Conservation (phyloP, 768 basidiomycete genomes). For the Lactifluus volemus region DNA sequence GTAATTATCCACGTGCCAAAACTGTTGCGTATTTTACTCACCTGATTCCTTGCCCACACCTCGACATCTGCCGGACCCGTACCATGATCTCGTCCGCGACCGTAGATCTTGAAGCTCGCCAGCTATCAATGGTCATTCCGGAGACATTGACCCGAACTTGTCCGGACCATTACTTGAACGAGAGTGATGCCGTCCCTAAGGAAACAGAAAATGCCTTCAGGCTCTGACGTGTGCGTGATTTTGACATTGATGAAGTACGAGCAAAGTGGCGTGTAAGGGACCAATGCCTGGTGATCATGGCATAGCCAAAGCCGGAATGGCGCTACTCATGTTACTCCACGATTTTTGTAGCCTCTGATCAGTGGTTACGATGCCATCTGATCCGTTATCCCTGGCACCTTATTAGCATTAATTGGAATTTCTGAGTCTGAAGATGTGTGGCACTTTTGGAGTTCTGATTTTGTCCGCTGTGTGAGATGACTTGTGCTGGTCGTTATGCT, state of each 20-base stretch:
- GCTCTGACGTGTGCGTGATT: conserved; percentile 48
- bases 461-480: too few species aligned
- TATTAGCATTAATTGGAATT: background rate
- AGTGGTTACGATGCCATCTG: background rate
- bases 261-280: conserved; percentile 64
- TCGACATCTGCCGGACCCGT: conserved; percentile 33
- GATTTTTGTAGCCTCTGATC: background rate
- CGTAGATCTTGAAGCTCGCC: conserved; percentile 58
- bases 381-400: background rate
- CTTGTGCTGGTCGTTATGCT: too few species aligned
- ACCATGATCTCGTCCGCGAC: conserved; percentile 37
- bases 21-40: conserved; percentile 37
- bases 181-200: conserved; percentile 17
- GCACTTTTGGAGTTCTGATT: too few species aligned
- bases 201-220: conserved; percentile 31
- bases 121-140: conserved; percentile 47
- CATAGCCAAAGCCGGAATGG: conserved; percentile 17
- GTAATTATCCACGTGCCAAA: conserved; percentile 47
- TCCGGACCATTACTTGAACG: conserved; percentile 46
- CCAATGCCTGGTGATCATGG: conserved; percentile 38
- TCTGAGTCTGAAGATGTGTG: too few species aligned
- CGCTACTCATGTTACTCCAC: background rate
- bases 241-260: conserved; percentile 52
- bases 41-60: background rate
- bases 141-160: conserved; percentile 47